Conservation (phyloP, 2,329 filamentous ascomycete species). For the Knoxdaviesia proteae region DNA sequence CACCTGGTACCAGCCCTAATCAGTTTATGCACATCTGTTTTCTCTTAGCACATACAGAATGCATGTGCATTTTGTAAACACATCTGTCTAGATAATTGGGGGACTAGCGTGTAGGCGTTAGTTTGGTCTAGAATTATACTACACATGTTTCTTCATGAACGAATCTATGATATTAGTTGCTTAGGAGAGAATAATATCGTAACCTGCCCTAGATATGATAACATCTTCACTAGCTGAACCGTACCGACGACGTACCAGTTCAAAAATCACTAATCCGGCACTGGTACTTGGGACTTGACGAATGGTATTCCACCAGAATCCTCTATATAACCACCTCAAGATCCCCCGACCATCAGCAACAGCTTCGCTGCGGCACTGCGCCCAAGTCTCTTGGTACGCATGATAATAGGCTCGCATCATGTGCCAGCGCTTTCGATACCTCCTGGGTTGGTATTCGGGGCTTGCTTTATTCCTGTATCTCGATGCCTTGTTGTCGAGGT, state of each 20-base stretch:
- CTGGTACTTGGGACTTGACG: constrained; percentile 58
- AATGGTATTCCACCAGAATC: constrained; percentile 52
- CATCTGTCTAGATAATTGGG: background rate
- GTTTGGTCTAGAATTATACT: background rate
- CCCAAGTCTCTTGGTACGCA: constrained; percentile 48
- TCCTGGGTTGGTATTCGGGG: constrained; percentile 8
- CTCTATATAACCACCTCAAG: constrained; percentile 44
- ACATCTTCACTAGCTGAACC: constrained; percentile 40
- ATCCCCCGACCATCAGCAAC: constrained; percentile 32
- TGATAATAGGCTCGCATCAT: constrained; percentile 46
- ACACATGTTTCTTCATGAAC: background rate
- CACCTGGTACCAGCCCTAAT: background rate
- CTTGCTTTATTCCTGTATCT: constrained; percentile 14
- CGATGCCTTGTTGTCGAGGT: constrained; percentile 41
- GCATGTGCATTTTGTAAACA: background rate
- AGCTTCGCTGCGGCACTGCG: constrained; percentile 37
- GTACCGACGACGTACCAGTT: constrained; percentile 54
- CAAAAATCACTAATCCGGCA: constrained; percentile 60
- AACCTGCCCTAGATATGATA: constrained; percentile 45
- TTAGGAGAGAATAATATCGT: constrained; percentile 43
- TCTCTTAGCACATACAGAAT: background rate
- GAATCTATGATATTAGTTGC: background rate
- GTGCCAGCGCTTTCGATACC: constrained; percentile 17
- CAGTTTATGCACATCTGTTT: background rate
- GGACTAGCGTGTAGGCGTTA: background rate